These are phyloP conservation scores for Kazachstania africana DNA, from an alignment of 805 yeast genomes.

Conservation along the genomic window DNA sequence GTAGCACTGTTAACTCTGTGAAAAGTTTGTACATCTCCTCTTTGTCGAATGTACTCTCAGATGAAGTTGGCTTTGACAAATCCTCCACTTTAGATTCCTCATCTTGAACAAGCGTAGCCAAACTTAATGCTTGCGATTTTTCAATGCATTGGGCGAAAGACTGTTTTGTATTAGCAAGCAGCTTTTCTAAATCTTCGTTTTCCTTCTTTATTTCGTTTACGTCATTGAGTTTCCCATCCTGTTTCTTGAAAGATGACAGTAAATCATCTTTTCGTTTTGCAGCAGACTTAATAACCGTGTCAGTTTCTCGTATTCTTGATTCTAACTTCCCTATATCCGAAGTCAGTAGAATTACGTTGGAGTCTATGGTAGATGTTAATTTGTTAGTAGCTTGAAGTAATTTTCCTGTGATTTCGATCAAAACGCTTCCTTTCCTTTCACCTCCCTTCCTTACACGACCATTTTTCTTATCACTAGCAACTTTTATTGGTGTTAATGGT, in stretches of 20 bases:
- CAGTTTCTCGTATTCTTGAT: neutral
- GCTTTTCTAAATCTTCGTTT: neutral
- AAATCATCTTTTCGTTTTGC: too few relatives aligned
- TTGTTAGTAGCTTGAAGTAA: neutral
- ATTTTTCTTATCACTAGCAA: neutral
- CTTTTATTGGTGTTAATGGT: conserved; percentile 3
- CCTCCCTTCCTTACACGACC: neutral
- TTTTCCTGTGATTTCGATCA: neutral
- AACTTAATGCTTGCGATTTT: conserved; percentile 49
- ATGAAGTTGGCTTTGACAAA: neutral
- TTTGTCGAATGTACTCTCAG: neutral
- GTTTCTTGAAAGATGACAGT: too few relatives aligned
- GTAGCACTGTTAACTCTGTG: conserved; percentile 39
- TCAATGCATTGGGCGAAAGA: conserved; percentile 32
- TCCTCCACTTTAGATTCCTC: conserved; percentile 30
- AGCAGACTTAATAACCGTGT: neutral
- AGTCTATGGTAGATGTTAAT: neutral
- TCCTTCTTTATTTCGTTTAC: neutral
- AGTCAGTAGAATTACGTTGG: neutral
- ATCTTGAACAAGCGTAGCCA: conserved; percentile 46
- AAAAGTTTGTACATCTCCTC: conserved; percentile 19
- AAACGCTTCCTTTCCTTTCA: too few relatives aligned
- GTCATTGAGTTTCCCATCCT: neutral
- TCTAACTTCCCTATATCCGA: neutral
- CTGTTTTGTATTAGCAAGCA: conserved; percentile 2